Evolutionary conservation across 768 basidiomycete genomes (phyloP).

Genomic region (Macrolepiota albuminosa): DNA sequence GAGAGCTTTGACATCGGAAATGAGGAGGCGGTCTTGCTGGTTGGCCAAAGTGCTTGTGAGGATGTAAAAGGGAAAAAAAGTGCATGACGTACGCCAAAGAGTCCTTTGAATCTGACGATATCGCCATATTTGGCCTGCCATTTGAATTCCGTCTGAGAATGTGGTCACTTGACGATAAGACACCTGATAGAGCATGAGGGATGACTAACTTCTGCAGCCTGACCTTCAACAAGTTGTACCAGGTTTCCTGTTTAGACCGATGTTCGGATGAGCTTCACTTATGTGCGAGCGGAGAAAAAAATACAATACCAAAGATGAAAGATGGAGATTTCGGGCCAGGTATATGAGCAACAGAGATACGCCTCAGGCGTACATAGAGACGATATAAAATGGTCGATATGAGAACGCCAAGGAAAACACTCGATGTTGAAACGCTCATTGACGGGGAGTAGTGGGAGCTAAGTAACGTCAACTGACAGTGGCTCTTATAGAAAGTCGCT

Average conservation of each 20-base stretch:
- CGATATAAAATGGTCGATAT: slow-evolving; percentile 16
- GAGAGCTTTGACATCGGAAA: slow-evolving; percentile 46
- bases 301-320: slow-evolving; percentile 33
- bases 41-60: slow-evolving; percentile 1
- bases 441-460: background rate
- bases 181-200: background rate
- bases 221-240: slow-evolving; percentile 25
- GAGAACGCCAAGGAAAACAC: slow-evolving; percentile 5
- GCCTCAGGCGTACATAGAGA: slow-evolving; percentile 25
- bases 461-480: background rate
- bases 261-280: background rate
- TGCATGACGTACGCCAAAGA: slow-evolving; percentile 29
- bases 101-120: slow-evolving; percentile 31
- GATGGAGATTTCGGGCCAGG: slow-evolving; percentile 31
- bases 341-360: slow-evolving; percentile 29
- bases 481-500: background rate
- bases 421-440: slow-evolving; percentile 10
- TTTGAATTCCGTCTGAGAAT: slow-evolving; percentile 32
- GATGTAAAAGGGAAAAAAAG: background rate
- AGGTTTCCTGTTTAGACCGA: slow-evolving; percentile 19
- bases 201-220: slow-evolving; percentile 27
- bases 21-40: slow-evolving; percentile 39
- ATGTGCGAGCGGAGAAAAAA: background rate
- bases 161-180: background rate
- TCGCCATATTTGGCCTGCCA: slow-evolving; percentile 42